Percentiles rank a stretch among this genome's conserved stretches.
These are phyloP conservation scores for Chrysoporthe deuterocubensis DNA, from an alignment of 2,329 filamentous ascomycete genomes.

Conservation along the genomic window DNA sequence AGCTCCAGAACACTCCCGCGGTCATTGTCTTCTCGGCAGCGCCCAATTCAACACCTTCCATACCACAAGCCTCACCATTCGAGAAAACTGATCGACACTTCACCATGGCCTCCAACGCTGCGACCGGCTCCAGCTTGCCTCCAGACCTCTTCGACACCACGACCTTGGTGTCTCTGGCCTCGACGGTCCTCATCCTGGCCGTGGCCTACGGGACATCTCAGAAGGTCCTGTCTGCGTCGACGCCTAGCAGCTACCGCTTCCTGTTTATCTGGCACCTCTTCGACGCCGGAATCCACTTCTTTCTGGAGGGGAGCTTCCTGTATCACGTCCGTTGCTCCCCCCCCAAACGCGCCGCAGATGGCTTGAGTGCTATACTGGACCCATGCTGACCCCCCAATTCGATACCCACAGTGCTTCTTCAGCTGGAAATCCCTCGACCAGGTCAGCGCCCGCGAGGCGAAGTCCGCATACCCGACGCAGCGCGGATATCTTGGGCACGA, in stretches of 20 bases:
- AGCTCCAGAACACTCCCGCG: background rate
- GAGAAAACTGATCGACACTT: background rate
- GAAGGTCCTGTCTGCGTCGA: conserved; percentile 50
- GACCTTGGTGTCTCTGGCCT: conserved; percentile 62
- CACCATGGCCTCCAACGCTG: conserved; percentile 20
- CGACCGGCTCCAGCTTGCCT: conserved; percentile 42
- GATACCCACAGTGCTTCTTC: conserved; percentile 70
- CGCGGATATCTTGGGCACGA: conserved; percentile 56
- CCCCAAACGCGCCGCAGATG: background rate
- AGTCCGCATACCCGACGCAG: conserved; percentile 50
- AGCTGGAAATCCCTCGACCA: conserved; percentile 46
- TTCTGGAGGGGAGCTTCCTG: conserved; percentile 88
- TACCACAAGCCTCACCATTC: background rate
- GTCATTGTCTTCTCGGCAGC: background rate
- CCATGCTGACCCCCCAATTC: conserved; percentile 8
- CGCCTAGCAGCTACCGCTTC: conserved; percentile 65
- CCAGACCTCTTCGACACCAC: conserved; percentile 63
- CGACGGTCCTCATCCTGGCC: conserved; percentile 56
- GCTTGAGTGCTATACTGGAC: background rate
- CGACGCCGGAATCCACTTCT: conserved; percentile 87
- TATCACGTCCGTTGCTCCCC: conserved; percentile 61
- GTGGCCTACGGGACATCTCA: conserved; percentile 56
- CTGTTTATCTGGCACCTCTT: conserved; percentile 96
- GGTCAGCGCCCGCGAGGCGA: conserved; percentile 38
- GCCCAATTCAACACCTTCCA: background rate